Evolutionary conservation across 139 green algal genomes (phyloP).

Genomic region (Trebouxia sp.): DNA sequence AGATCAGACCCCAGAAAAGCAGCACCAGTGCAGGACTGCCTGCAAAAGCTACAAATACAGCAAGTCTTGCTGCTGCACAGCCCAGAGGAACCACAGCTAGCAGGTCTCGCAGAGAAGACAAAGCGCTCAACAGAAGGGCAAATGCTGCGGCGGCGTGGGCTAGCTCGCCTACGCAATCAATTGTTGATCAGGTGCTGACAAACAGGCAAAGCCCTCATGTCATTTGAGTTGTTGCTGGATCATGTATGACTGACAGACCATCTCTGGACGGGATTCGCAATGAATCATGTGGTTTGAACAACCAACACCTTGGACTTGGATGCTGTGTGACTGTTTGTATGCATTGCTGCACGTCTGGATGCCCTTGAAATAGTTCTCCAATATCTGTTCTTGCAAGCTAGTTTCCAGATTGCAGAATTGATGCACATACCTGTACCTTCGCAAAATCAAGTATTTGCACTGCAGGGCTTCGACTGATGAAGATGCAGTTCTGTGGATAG

Average conservation of each 20-base stretch:
- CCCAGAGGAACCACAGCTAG: neutral
- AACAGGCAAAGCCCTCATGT: no score
- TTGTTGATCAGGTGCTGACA: constrained; percentile 1
- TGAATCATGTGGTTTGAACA: no score
- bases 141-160: neutral
- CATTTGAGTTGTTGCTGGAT: no score
- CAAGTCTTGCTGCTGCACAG: neutral
- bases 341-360: no score
- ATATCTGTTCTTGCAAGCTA: no score
- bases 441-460: neutral
- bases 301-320: no score
- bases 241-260: no score
- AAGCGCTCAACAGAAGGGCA: neutral
- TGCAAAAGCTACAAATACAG: neutral
- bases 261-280: no score
- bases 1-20: neutral
- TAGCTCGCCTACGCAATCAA: neutral
- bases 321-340: no score
- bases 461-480: neutral
- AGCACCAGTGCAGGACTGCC: neutral
- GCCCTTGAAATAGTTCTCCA: no score
- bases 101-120: neutral
- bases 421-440: no score
- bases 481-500: constrained; percentile 11
- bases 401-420: no score